Evolutionary conservation across 1,139 yeast genomes (phyloP), one percentile per base, ranked within the genome.

Genomic region (Sugiyamaella neomexicana): DNA sequence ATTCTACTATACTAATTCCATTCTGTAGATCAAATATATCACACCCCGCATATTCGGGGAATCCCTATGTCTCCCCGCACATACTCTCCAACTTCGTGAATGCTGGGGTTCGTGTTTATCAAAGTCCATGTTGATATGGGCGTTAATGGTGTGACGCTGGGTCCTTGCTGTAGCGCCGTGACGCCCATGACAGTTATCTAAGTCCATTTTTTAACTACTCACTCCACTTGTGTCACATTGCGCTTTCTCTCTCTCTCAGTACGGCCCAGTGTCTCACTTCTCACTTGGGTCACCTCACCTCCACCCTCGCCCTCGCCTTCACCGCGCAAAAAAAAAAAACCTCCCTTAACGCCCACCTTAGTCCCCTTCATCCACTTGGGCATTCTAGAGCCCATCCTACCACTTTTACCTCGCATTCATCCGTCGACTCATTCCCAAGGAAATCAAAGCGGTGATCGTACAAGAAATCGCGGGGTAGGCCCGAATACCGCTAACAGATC

Each of bases 31-130:
- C n/a, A n/a, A n/a, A n/a, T n/a, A n/a, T n/a, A n/a, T n/a, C n/a
- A n/a, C 31, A 31, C 43, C 43, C 43, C 43, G 17, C 43, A 15
- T 7, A 12, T 39, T 39, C 43, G 43, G 43, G 43, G 43, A 39
- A 39, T 39, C 43, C 17, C 17, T 17, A 3, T 17, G 31, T 39
- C 15, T 4, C 27, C 17, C 36, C 45, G 36, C 20, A 17, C 8
- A 9, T 41, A n/a, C 16, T n/a, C 45, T 27, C 31, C 9, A 6
- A 27, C 31, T 27, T 27, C 9, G n/a, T n/a, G n/a, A n/a, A n/a
- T n/a, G n/a, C n/a, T n/a, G n/a, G n/a, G n/a, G n/a, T n/a, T n/a
- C n/a, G n/a, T n/a, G n/a, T n/a, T n/a, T n/a, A n/a, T n/a, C n/a
- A n/a, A n/a, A n/a, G 31, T 27, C 31, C 9, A 9, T 27, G 9